Evolutionary conservation across 495 filamentous ascomycete species (phyloP).

Genomic region (Lasiosphaeria ovina): DNA sequence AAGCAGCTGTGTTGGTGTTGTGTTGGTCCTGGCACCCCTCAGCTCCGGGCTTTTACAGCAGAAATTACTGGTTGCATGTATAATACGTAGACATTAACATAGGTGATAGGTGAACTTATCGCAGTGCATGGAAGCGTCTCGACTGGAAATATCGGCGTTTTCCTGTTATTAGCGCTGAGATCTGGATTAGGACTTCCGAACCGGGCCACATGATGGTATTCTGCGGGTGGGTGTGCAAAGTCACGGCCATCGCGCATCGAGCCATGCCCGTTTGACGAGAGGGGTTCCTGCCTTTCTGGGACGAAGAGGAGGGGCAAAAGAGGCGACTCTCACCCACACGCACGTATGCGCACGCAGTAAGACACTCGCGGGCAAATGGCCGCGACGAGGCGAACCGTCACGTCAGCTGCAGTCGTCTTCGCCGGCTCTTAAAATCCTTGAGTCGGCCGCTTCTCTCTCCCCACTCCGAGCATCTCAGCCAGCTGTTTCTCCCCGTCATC

Average conservation of each 20-base stretch:
- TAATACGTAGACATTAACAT: too few species aligned
- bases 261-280: background rate
- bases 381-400: background rate
- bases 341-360: too few species aligned
- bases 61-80: too few species aligned
- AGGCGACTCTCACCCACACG: background rate
- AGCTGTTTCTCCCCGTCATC: background rate
- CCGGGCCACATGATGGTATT: slow-evolving; percentile 7
- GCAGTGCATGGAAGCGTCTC: background rate
- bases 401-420: slow-evolving; percentile 7
- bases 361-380: too few species aligned
- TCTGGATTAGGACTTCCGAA: background rate
- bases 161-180: background rate
- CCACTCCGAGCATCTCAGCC: background rate
- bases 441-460: background rate
- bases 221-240: background rate
- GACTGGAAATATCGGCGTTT: background rate
- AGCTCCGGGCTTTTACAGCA: too few species aligned
- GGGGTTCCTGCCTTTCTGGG: slow-evolving; percentile 5
- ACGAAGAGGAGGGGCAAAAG: slow-evolving; percentile 5
- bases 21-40: too few species aligned
- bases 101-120: too few species aligned
- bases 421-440: background rate
- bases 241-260: background rate
- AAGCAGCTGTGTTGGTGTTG: too few species aligned